Percentiles rank a stretch among this genome's conserved stretches.
phyloP scores from a whole-genome alignment of 2,329 filamentous ascomycete genomes.

The Paraphaeosphaeria minitans region DNA sequence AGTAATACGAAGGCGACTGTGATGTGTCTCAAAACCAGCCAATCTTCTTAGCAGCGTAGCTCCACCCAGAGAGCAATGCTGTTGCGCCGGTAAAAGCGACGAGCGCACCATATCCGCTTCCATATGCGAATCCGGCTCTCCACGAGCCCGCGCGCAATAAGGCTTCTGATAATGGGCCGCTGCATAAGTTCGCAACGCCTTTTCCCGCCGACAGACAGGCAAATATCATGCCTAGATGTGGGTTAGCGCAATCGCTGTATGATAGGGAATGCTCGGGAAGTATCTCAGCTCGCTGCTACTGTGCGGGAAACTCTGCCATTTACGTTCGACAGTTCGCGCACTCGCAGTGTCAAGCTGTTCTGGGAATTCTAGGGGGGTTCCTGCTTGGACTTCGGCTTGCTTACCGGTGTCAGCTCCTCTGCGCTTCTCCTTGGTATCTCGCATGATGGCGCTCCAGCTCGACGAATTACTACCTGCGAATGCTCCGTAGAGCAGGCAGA shows the following conservation, averaged over 20 bases:
- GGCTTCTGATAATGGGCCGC: slow-evolving; percentile 58
- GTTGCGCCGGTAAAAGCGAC: slow-evolving; percentile 52
- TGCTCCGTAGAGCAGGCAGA: slow-evolving; percentile 51
- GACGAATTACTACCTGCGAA: slow-evolving; percentile 49
- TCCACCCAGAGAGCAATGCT: slow-evolving; percentile 40
- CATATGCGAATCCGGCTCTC: slow-evolving; percentile 48
- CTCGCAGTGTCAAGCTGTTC: not conserved
- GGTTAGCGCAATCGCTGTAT: not conserved
- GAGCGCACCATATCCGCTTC: slow-evolving; percentile 49
- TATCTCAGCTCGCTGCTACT: not conserved
- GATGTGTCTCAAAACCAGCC: slow-evolving; percentile 33
- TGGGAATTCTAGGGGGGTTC: not conserved
- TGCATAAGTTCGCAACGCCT: slow-evolving; percentile 58
- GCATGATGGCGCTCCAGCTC: slow-evolving; percentile 54
- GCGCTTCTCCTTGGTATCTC: slow-evolving; percentile 47
- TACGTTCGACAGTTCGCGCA: not conserved
- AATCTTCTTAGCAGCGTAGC: slow-evolving; percentile 35
- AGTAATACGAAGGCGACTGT: not conserved
- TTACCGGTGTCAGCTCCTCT: slow-evolving; percentile 47
- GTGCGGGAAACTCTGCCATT: not conserved
- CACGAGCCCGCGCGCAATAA: slow-evolving; percentile 47
- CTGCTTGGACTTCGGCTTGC: not conserved
- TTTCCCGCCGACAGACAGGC: slow-evolving; percentile 55
- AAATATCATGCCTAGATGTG: slow-evolving; percentile 51
- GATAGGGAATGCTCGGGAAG: not conserved